A percentile compares a stretch with the other conserved stretches of the same genome.
Evolutionary conservation across 2,329 filamentous ascomycete genomes (phyloP).

Genomic region (Nannizzia gypsea): DNA sequence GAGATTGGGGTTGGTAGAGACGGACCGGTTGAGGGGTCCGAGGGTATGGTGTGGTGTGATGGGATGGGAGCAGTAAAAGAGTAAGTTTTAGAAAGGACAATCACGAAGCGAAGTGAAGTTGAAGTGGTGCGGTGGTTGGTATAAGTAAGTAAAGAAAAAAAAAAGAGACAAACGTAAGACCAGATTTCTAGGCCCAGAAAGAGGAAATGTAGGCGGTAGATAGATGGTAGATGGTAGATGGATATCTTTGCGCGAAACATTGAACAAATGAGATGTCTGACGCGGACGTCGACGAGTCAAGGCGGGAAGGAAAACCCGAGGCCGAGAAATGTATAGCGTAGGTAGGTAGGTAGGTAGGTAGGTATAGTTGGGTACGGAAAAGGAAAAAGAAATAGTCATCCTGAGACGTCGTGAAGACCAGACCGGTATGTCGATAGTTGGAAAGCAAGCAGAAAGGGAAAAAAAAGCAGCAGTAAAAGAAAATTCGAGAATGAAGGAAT

Average conservation of each 20-base stretch:
- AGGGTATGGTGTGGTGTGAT: background rate
- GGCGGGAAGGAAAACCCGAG: background rate
- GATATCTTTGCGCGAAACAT: background rate
- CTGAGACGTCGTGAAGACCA: background rate
- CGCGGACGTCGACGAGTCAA: background rate
- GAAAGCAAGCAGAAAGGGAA: background rate
- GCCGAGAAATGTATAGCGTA: background rate
- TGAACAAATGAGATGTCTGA: background rate
- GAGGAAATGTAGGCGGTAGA: background rate
- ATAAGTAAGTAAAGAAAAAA: background rate
- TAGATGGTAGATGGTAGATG: background rate
- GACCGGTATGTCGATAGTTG: background rate
- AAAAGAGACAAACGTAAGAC: background rate
- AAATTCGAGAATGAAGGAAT: background rate
- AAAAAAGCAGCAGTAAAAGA: background rate
- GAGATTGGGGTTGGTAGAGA: background rate
- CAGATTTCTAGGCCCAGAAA: background rate
- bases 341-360: background rate
- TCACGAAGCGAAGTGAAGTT: background rate
- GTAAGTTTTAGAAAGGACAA: constrained; percentile 2
- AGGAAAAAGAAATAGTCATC: background rate
- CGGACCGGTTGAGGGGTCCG: background rate
- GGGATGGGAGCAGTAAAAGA: background rate
- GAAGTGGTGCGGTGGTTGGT: background rate
- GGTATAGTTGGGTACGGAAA: background rate